Conservation (phyloP, 2,329 filamentous ascomycete genomes). For the Claviceps monticola region DNA sequence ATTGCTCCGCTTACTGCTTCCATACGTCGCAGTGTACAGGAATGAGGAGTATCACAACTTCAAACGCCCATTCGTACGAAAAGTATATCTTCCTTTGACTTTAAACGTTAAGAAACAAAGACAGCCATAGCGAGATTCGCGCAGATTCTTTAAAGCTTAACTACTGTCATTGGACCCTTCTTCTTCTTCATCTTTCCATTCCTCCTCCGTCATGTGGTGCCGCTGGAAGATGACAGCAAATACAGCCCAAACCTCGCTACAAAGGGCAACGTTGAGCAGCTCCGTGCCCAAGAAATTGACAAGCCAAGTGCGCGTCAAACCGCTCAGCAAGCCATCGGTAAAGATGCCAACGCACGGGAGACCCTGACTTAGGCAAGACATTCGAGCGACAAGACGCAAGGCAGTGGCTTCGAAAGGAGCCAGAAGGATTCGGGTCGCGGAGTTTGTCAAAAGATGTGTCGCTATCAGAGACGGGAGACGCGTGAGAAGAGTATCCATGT, state of each 20-base stretch:
- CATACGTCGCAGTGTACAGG: no score
- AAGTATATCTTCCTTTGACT: no score
- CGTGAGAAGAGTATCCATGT: constrained; percentile 35
- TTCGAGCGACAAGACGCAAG: constrained; percentile 30
- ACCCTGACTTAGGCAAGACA: constrained; percentile 25
- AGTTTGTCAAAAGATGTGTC: constrained; percentile 31
- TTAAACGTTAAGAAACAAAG: background rate
- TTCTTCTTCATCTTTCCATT: constrained; percentile 25
- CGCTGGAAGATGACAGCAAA: constrained; percentile 25
- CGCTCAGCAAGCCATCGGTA: constrained; percentile 20
- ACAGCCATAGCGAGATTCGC: background rate
- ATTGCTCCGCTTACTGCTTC: no score
- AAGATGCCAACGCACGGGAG: constrained; percentile 26
- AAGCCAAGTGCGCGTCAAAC: constrained; percentile 24
- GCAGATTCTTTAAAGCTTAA: background rate
- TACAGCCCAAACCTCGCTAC: constrained; percentile 31
- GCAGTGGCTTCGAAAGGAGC: constrained; percentile 33
- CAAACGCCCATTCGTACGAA: no score
- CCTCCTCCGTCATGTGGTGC: constrained; percentile 28
- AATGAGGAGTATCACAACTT: no score
- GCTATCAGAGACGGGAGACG: constrained; percentile 35
- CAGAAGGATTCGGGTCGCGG: constrained; percentile 27
- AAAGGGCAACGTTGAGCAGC: constrained; percentile 29
- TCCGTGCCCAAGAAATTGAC: constrained; percentile 34
- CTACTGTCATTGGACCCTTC: background rate